phyloP scores from a whole-genome alignment of 345 rosid genomes.

The Salix suchowensis region DNA sequence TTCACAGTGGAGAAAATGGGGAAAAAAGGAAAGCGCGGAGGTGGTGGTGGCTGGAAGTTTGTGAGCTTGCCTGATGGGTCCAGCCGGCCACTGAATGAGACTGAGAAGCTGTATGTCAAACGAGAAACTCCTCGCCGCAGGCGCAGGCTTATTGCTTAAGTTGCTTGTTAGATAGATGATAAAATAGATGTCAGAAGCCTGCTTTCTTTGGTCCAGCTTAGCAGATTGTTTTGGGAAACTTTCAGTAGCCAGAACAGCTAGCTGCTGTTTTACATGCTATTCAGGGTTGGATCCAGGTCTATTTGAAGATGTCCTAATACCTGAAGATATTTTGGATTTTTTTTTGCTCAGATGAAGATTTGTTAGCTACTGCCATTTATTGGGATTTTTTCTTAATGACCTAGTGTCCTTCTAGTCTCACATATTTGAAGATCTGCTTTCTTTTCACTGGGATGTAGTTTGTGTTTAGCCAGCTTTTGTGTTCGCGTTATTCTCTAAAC shows the following conservation, averaged over 20 bases:
- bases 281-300: background rate
- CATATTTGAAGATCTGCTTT: background rate
- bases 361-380: background rate
- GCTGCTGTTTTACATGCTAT: background rate
- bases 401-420: background rate
- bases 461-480: background rate
- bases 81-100: slow-evolving; percentile 70
- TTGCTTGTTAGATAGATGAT: background rate
- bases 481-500: background rate
- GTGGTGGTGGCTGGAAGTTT: slow-evolving; percentile 93
- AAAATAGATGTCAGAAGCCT: background rate
- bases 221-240: background rate
- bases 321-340: background rate
- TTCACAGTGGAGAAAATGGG: slow-evolving; percentile 85
- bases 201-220: slow-evolving; percentile 1
- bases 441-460: background rate
- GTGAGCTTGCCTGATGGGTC: slow-evolving; percentile 91
- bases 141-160: slow-evolving; percentile 24
- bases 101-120: slow-evolving; percentile 73
- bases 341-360: background rate
- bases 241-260: background rate
- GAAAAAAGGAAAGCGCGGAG: slow-evolving; percentile 70
- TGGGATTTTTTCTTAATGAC: background rate
- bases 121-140: slow-evolving; percentile 84
- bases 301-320: background rate